Evolutionary conservation across 768 basidiomycete genomes (phyloP).

Genomic region (Lyophyllum semitale): DNA sequence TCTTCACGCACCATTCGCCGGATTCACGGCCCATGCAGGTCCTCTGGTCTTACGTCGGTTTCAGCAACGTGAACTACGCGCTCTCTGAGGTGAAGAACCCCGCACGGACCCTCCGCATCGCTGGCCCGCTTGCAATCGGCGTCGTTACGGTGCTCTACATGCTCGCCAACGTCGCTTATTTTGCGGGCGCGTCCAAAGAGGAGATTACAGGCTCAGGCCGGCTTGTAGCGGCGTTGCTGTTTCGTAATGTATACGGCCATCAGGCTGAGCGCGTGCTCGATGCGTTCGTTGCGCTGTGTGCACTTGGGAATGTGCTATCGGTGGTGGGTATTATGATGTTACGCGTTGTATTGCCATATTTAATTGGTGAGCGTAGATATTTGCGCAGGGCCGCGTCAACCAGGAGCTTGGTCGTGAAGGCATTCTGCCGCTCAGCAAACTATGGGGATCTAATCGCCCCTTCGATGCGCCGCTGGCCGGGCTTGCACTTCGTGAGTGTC

Average conservation of each 20-base stretch:
- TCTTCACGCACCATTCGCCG: background rate
- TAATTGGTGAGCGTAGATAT: constrained; percentile 17
- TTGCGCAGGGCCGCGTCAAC: constrained; percentile 38
- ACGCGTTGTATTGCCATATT: background rate
- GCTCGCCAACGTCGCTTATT: constrained; percentile 65
- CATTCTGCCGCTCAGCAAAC: constrained; percentile 51
- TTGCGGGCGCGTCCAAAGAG: constrained; percentile 64
- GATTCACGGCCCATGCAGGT: constrained; percentile 32
- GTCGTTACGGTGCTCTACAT: constrained; percentile 59
- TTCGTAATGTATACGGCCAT: constrained; percentile 64
- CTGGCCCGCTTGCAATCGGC: constrained; percentile 61
- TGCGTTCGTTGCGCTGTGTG: constrained; percentile 33
- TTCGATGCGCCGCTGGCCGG: constrained; percentile 58
- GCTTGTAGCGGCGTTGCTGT: constrained; percentile 67
- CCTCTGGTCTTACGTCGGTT: constrained; percentile 56
- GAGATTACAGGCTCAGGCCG: constrained; percentile 61
- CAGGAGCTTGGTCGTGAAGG: constrained; percentile 63
- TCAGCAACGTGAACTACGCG: constrained; percentile 69
- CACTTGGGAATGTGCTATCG: constrained; percentile 55
- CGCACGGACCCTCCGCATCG: constrained; percentile 59
- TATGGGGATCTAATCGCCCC: constrained; percentile 59
- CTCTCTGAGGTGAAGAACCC: constrained; percentile 67
- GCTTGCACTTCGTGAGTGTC: constrained; percentile 45
- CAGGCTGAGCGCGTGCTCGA: constrained; percentile 43
- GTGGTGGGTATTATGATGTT: constrained; percentile 23